Conservation (phyloP, 805 yeast species). For the Yarrowia divulgata region DNA sequence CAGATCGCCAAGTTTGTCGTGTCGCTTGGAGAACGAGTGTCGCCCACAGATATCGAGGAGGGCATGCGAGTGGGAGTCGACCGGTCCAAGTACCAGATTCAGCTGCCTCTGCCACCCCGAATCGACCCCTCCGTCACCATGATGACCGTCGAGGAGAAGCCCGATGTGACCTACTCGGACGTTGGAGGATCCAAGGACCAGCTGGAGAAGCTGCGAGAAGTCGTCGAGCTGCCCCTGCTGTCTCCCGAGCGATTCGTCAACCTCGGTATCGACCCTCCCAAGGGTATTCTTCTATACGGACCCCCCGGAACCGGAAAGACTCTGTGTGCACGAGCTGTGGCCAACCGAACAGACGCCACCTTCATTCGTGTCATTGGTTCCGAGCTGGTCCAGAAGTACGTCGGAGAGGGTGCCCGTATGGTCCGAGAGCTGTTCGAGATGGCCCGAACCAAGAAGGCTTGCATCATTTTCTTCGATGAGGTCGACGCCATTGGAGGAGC, state of each 20-base stretch:
- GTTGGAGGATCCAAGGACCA: slow-evolving; percentile 99
- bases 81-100: slow-evolving; percentile 94
- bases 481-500: slow-evolving; percentile 99
- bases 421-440: slow-evolving; percentile 97
- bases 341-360: slow-evolving; percentile 98
- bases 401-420: slow-evolving; percentile 99
- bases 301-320: slow-evolving; percentile 99
- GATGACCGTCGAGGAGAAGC: slow-evolving; percentile 99
- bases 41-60: slow-evolving; percentile 98
- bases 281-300: slow-evolving; percentile 94
- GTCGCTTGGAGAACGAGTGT: slow-evolving; percentile 93
- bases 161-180: slow-evolving; percentile 94
- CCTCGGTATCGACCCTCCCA: slow-evolving; percentile 98
- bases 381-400: slow-evolving; percentile 96
- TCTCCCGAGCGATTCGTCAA: slow-evolving; percentile 97
- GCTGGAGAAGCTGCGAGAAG: slow-evolving; percentile 94
- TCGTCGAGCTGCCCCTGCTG: slow-evolving; percentile 89
- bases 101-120: slow-evolving; percentile 95
- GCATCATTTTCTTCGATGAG: slow-evolving; percentile 97
- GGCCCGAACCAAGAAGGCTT: slow-evolving; percentile 98
- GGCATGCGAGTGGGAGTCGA: slow-evolving; percentile 99
- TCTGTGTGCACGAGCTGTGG: slow-evolving; percentile 97
- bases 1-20: slow-evolving; percentile 99
- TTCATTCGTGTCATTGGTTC: slow-evolving; percentile 98
- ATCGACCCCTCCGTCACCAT: slow-evolving; percentile 98